Conservation (phyloP, 2,329 filamentous ascomycete genomes). For the Rhynchosporium graminicola region DNA sequence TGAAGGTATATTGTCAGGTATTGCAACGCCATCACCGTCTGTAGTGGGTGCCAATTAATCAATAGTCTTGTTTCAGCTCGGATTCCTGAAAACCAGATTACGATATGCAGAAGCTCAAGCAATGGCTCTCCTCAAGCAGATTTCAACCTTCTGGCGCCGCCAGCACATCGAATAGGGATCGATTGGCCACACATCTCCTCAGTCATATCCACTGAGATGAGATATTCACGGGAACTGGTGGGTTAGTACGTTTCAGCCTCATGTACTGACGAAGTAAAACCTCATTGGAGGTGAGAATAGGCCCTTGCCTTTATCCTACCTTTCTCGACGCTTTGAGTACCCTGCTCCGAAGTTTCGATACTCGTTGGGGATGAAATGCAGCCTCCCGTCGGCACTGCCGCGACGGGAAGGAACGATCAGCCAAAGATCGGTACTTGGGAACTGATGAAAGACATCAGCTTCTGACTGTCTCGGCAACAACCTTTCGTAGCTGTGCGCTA, state of each 20-base stretch:
- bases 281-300: neutral
- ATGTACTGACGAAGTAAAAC: neutral
- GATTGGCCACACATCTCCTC: neutral
- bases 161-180: neutral
- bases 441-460: neutral
- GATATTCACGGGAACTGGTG: neutral
- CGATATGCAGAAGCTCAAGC: neutral
- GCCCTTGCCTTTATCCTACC: too few relatives aligned
- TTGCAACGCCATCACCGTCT: neutral
- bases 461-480: neutral
- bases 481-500: neutral
- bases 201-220: neutral
- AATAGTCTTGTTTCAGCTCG: neutral
- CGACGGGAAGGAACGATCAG: neutral
- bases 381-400: constrained; percentile 8
- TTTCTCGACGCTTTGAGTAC: too few relatives aligned
- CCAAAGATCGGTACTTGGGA: neutral
- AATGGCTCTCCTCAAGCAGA: neutral
- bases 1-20: neutral
- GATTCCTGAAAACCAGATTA: neutral
- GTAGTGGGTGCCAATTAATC: neutral
- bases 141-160: neutral
- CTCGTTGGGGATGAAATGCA: neutral
- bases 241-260: neutral
- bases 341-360: neutral